Evolutionary conservation across 257 asterid species (phyloP), one percentile per base, ranked within the genome.

Genomic region (Nicotiana attenuata): DNA sequence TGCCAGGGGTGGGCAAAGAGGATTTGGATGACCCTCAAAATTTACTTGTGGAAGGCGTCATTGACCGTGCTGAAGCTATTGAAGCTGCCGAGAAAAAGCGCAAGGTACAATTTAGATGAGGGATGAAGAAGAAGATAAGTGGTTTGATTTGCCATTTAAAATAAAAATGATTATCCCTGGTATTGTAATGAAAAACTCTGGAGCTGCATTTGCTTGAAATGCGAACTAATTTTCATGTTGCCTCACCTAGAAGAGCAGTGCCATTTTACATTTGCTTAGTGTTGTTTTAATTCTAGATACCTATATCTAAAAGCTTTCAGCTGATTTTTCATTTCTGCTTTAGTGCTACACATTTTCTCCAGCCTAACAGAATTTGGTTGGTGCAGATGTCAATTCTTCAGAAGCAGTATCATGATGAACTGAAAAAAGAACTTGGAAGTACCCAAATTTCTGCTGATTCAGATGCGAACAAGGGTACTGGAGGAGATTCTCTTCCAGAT

Each of bases 1-100:
- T 96, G 92, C 97, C 98, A 11, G 99, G 99, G 80, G 91, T 76
- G 68, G 96, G 89, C 22, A 88, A 85, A 63, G 99, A 94, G 81
- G 99, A 96, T 88, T 88, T 94, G 69, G 97, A 89, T 9, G 97
- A 94, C 82, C 92, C 98, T 59, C 92, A 92, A 76, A 92, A 84
- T 83, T 81, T 94, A 79, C 89, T 91, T 53, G 85, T 31, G 22
- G 91, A 85, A 73, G 97, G 97, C 20, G 78, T 93, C 65, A 85
- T 86, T 65, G 98, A 92, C 69, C 91, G 98, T 10, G 93, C 92
- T 41, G 97, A 93, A 87, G 98, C 93, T 80, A 92, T 96, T 80
- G 97, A 88, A 88, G 97, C 94, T 83, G 92, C 93, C 22, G 89
- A 88, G 90, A 92, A 82, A 78, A 94, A 87, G 84, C 91, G 83